These are phyloP conservation scores for Rhododendron williamsianum DNA, from an alignment of 148 eudicot species.

Conservation along the genomic window DNA sequence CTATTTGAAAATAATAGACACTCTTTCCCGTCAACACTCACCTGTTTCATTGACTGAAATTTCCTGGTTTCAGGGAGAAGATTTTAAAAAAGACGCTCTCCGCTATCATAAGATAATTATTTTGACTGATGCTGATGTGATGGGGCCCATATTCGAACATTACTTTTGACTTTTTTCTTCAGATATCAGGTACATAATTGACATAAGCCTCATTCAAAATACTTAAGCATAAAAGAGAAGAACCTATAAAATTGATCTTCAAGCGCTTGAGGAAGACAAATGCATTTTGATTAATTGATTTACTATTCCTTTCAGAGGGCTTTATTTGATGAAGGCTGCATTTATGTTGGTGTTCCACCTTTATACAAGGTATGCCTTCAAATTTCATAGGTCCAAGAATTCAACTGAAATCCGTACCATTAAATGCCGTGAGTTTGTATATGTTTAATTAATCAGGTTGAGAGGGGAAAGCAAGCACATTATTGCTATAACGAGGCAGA, in stretches of 20 bases:
- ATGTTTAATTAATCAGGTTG: conserved; percentile 48
- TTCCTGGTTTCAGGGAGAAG: conserved; percentile 70
- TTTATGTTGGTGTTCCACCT: conserved; percentile 98
- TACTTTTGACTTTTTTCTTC: conserved; percentile 83
- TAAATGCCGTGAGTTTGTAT: neutral
- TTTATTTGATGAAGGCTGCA: conserved; percentile 85
- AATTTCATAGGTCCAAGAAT: conserved; percentile 10
- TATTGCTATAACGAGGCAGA: conserved; percentile 87
- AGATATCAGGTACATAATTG: conserved; percentile 74
- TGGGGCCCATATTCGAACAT: conserved; percentile 95
- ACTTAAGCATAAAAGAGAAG: neutral
- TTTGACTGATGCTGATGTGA: conserved; percentile 99
- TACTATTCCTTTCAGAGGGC: conserved; percentile 60
- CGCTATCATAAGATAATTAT: conserved; percentile 96
- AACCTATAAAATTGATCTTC: neutral
- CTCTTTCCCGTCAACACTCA: neutral
- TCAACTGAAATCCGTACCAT: neutral
- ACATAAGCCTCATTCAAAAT: neutral
- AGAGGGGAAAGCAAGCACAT: conserved; percentile 76
- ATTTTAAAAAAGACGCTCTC: conserved; percentile 75
- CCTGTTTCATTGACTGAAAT: conserved; percentile 11
- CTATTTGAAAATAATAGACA: neutral
- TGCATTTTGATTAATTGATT: conserved; percentile 2
- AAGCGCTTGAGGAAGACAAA: neutral
- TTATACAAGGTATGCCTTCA: conserved; percentile 66